Conservation (phyloP, 306 rosid genomes). For the Dryas octopetala region DNA sequence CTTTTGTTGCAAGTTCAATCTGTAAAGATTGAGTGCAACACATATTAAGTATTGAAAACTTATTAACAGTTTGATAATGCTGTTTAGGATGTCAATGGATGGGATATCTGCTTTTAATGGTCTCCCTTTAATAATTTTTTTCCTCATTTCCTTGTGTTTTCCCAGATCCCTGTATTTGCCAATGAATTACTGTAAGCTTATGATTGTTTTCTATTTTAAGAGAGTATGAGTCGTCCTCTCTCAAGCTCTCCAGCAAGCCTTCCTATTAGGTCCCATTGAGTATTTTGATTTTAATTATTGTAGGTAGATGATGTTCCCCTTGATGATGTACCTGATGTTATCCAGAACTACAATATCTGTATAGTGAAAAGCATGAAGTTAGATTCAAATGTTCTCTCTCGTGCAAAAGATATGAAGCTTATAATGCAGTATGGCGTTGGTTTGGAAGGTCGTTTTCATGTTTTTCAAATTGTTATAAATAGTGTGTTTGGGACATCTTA, state of each 20-base stretch:
- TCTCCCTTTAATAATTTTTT: neutral
- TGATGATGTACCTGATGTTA: conserved; percentile 61
- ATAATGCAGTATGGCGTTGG: conserved; percentile 93
- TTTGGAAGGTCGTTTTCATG: conserved; percentile 61
- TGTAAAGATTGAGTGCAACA: neutral
- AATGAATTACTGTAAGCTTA: neutral
- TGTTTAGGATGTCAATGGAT: neutral
- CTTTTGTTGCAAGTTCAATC: neutral
- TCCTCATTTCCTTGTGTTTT: neutral
- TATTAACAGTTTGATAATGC: neutral
- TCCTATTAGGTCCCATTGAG: neutral
- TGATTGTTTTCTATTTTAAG: neutral
- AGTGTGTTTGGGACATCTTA: conserved; percentile 2
- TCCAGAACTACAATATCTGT: conserved; percentile 63
- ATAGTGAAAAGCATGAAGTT: conserved; percentile 59
- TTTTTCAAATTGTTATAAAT: conserved; percentile 2
- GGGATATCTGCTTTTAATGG: neutral
- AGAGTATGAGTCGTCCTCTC: neutral
- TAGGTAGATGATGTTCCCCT: conserved; percentile 80
- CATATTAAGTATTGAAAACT: neutral
- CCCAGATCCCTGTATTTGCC: neutral
- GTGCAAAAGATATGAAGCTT: conserved; percentile 71
- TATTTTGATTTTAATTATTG: conserved; percentile 11
- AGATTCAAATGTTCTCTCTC: conserved; percentile 58
- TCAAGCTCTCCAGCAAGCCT: neutral